These are phyloP conservation scores for Ceratobasidium sp. DNA, from an alignment of 1,284 basidiomycete species.

Conservation along the genomic window DNA sequence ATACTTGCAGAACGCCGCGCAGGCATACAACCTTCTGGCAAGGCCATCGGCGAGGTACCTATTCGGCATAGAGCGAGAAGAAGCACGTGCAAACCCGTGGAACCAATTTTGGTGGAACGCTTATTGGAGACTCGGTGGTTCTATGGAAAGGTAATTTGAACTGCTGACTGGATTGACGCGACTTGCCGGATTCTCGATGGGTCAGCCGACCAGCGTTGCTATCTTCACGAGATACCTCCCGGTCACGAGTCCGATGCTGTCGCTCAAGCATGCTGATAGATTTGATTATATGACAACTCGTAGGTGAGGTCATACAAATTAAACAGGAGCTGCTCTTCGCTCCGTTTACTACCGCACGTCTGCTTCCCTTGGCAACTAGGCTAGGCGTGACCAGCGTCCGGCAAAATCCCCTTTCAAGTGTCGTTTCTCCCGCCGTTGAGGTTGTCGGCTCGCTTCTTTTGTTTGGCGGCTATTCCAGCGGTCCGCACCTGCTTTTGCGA, in stretches of 20 bases:
- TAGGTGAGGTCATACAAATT: background rate
- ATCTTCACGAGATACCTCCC: background rate
- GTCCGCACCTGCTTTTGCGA: slow-evolving; percentile 80
- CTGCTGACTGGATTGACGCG: slow-evolving; percentile 9
- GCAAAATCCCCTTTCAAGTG: slow-evolving; percentile 68
- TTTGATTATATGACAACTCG: background rate
- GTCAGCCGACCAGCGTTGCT: slow-evolving; percentile 5
- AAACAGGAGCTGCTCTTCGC: background rate
- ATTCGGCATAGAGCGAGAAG: background rate
- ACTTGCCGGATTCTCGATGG: slow-evolving; percentile 22
- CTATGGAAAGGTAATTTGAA: background rate
- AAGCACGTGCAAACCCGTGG: background rate
- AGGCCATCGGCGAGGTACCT: background rate
- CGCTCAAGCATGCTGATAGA: background rate
- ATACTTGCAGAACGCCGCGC: slow-evolving; percentile 8
- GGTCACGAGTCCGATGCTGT: background rate
- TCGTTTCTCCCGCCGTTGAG: slow-evolving; percentile 82
- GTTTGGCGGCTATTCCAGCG: slow-evolving; percentile 75
- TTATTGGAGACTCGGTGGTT: slow-evolving; percentile 21
- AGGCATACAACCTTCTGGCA: slow-evolving; percentile 24
- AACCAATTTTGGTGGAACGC: background rate
- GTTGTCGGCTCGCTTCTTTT: slow-evolving; percentile 89
- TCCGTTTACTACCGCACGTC: slow-evolving; percentile 60
- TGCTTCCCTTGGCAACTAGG: slow-evolving; percentile 83
- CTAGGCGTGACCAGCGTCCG: slow-evolving; percentile 66